Base-by-base conservation (phyloP, 495 filamentous ascomycete genomes). In the Penicillium ochrochloron region DNA sequence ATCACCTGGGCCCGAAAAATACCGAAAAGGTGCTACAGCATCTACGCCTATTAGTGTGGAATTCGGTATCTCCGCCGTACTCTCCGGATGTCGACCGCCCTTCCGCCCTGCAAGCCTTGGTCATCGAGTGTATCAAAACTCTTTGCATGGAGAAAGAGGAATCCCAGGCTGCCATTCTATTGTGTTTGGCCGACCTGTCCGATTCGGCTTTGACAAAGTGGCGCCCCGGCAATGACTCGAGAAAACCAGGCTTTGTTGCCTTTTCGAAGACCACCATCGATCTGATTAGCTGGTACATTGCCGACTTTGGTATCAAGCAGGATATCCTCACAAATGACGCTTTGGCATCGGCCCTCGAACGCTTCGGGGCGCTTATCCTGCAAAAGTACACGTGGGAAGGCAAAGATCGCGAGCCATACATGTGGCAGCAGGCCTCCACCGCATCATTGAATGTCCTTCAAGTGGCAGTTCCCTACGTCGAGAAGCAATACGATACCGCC, bases 31-130 rank as follows among this genome's bases (percentile, higher is more conserved):
- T 88, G 27, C 71, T 89, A 12, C 64, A 75, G 10, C 80, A 88
- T 61, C 71, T 91, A 29, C 77, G 75, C 70, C 76, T 75, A 76
- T 93, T 89, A 69, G 86, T 79, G 66, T 83, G 76, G 78, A 90
- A 78, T 71, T 95, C 93, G 5, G 88, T 91, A 27, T 85, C 85
- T n/a, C 85, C 89, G 2, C 78, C 85, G 17, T 97, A 97, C 70
- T 88, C 90, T 37, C 87, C 86, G 37, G 95, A 97, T 76, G 80
- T 93, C n/a, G 94, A 97, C 57, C 88, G 87, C 60, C 82, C 91
- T 62, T 97, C 93, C 1, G 83, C 86, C 10, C 74, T 99, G 9
- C 95, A 99, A 71, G 84, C 75, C 12, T 81, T 89, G 66, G 87
- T 94, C 17, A 75, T 95, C 15, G 88, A 92, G 25, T 88, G 85